Evolutionary conservation across 2,329 filamentous ascomycete species (phyloP).

Genomic region (Xylaria sp.): DNA sequence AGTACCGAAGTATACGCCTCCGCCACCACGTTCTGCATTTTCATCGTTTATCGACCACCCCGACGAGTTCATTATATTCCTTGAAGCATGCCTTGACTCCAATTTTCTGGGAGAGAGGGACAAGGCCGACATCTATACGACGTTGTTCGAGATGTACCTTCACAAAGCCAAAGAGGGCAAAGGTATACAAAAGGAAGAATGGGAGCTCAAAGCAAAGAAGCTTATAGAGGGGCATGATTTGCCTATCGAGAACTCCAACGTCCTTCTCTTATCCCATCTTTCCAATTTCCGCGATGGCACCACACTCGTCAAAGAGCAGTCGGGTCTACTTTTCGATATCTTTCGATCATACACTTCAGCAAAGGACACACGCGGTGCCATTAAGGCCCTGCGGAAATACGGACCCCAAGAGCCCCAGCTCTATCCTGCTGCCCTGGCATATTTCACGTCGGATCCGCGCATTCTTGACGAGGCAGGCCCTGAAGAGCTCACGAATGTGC

Average conservation of each 20-base stretch:
- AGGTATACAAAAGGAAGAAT: conserved; percentile 62
- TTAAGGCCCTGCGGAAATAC: conserved; percentile 86
- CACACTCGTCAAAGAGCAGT: conserved; percentile 87
- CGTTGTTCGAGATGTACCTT: conserved; percentile 96
- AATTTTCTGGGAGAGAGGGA: conserved; percentile 66
- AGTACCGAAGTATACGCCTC: conserved; percentile 63
- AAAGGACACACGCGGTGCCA: conserved; percentile 83
- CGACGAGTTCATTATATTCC: conserved; percentile 83
- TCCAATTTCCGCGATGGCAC: conserved; percentile 88
- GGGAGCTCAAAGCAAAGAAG: conserved; percentile 86
- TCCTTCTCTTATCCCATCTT: conserved; percentile 85
- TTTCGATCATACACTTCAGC: conserved; percentile 93
- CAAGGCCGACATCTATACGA: conserved; percentile 83
- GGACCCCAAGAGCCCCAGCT: conserved; percentile 85
- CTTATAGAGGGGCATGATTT: conserved; percentile 76
- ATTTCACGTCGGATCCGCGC: conserved; percentile 79
- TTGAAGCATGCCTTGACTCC: conserved; percentile 79
- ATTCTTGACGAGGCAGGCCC: conserved; percentile 79
- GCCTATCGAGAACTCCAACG: conserved; percentile 90
- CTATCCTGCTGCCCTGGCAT: conserved; percentile 86
- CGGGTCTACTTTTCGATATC: conserved; percentile 87
- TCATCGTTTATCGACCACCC: conserved; percentile 95
- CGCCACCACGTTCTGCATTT: conserved; percentile 82
- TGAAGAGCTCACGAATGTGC: conserved; percentile 73
- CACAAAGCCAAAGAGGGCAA: conserved; percentile 77